These are phyloP conservation scores for Trichocladium uniseriatum DNA, from an alignment of 495 filamentous ascomycete genomes.

Conservation along the genomic window DNA sequence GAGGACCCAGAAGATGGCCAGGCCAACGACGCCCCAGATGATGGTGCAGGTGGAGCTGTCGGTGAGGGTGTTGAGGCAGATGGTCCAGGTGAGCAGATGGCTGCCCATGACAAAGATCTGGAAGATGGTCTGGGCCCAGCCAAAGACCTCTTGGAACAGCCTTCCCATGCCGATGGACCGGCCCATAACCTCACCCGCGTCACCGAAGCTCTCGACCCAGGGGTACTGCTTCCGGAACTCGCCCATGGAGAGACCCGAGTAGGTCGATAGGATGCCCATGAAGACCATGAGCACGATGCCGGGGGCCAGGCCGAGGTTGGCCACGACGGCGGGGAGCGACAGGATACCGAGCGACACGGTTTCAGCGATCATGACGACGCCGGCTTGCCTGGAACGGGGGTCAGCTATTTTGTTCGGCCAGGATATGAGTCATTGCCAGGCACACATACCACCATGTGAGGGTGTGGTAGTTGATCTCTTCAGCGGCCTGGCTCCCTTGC, in stretches of 20 bases:
- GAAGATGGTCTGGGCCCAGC: conserved; percentile 17
- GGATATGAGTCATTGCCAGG: no score
- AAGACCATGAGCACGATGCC: conserved; percentile 9
- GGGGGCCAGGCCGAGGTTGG: conserved; percentile 11
- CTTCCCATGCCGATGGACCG: conserved; percentile 14
- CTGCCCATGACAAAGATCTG: conserved; percentile 17
- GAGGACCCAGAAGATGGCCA: conserved; percentile 11
- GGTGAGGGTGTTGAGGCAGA: conserved; percentile 17
- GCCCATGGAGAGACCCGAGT: conserved; percentile 17
- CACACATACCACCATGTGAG: conserved; percentile 16
- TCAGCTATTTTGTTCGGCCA: conserved; percentile 1
- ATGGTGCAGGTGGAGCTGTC: conserved; percentile 14
- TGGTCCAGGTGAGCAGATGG: conserved; percentile 16
- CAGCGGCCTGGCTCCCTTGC: not conserved
- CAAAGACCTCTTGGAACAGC: conserved; percentile 12
- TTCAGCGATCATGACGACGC: conserved; percentile 14
- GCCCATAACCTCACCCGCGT: conserved; percentile 14
- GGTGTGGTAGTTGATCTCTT: conserved; percentile 13
- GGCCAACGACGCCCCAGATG: conserved; percentile 16
- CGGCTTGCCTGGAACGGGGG: conserved; percentile 12
- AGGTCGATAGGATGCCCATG: conserved; percentile 9
- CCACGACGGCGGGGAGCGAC: conserved; percentile 13
- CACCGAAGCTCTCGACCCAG: conserved; percentile 14
- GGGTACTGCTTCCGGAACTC: conserved; percentile 13
- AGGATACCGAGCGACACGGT: conserved; percentile 17